phyloP scores from a whole-genome alignment of 306 rosid genomes.

The Ormosia semicastrata region DNA sequence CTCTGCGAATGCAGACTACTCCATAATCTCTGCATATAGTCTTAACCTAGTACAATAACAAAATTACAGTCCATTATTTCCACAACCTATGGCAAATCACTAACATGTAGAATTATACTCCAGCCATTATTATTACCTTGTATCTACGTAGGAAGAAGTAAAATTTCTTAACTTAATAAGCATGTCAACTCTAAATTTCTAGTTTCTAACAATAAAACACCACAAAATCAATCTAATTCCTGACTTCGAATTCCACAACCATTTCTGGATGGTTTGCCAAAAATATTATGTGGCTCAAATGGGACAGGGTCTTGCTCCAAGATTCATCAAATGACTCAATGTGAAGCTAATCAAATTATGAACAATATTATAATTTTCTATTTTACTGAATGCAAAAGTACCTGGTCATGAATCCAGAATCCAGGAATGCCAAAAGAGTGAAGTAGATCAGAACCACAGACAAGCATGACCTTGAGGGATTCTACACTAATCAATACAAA shows the following conservation, averaged over 20 bases:
- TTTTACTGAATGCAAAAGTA: conserved; percentile 20
- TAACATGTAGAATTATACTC: not conserved
- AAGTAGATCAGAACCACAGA: conserved; percentile 94
- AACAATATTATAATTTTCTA: not conserved
- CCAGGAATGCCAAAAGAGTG: conserved; percentile 79
- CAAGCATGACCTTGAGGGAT: conserved; percentile 78
- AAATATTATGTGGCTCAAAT: not conserved
- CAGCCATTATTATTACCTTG: not conserved
- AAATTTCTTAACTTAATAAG: not conserved
- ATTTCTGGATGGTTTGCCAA: not conserved
- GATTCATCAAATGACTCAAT: conserved; percentile 1
- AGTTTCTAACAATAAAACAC: not conserved
- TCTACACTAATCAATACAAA: conserved; percentile 47
- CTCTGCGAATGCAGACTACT: conserved; percentile 38
- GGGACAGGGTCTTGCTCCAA: not conserved
- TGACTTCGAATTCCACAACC: not conserved
- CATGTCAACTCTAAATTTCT: not conserved
- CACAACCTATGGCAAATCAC: not conserved
- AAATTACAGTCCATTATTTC: conserved; percentile 17
- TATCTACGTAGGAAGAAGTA: not conserved
- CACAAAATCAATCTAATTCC: conserved; percentile 1
- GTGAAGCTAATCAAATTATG: not conserved
- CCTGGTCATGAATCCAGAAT: conserved; percentile 77
- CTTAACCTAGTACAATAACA: conserved; percentile 21
- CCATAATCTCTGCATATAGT: conserved; percentile 42